A percentile compares a stretch with the other conserved stretches of the same genome.
Evolutionary conservation across 352 stramenopile species (phyloP).

Genomic region (Pythium angustatum): DNA sequence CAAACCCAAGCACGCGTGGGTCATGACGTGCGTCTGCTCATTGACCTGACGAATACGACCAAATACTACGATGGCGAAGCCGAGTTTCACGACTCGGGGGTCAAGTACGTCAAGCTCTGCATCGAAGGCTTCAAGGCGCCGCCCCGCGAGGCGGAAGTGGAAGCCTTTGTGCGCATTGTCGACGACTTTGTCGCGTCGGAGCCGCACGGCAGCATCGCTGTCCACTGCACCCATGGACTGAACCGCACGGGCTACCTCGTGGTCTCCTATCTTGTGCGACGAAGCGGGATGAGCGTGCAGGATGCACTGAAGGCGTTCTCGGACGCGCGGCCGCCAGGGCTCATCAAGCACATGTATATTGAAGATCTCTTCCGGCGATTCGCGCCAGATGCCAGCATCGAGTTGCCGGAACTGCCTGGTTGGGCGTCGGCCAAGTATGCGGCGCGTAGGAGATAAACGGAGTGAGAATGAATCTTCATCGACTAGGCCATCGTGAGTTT

Average conservation of each 20-base stretch:
- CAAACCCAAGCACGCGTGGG: constrained; percentile 37
- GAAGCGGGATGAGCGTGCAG: constrained; percentile 45
- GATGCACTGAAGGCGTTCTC: constrained; percentile 69
- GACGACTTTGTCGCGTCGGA: constrained; percentile 54
- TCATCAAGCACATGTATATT: constrained; percentile 87
- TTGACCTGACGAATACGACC: constrained; percentile 84
- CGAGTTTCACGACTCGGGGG: constrained; percentile 44
- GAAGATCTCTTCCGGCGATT: constrained; percentile 65
- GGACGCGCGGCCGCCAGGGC: constrained; percentile 55
- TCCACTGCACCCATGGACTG: constrained; percentile 82
- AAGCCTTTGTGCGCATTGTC: constrained; percentile 63
- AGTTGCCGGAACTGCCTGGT: constrained; percentile 52
- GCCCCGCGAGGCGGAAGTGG: constrained; percentile 48
- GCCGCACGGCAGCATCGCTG: constrained; percentile 48
- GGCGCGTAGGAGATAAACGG: constrained; percentile 27
- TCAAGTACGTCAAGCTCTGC: constrained; percentile 77
- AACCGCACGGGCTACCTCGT: constrained; percentile 82
- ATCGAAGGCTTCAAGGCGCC: constrained; percentile 75
- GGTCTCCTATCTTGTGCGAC: constrained; percentile 69
- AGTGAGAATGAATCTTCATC: background rate
- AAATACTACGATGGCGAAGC: constrained; percentile 77
- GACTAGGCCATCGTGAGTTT: constrained; percentile 14
- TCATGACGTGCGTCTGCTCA: constrained; percentile 61
- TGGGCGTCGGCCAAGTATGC: constrained; percentile 76
- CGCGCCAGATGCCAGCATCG: constrained; percentile 39